Base-by-base conservation (phyloP, 192 early-diverging fungal species). In the Umbelopsis ramanniana region DNA sequence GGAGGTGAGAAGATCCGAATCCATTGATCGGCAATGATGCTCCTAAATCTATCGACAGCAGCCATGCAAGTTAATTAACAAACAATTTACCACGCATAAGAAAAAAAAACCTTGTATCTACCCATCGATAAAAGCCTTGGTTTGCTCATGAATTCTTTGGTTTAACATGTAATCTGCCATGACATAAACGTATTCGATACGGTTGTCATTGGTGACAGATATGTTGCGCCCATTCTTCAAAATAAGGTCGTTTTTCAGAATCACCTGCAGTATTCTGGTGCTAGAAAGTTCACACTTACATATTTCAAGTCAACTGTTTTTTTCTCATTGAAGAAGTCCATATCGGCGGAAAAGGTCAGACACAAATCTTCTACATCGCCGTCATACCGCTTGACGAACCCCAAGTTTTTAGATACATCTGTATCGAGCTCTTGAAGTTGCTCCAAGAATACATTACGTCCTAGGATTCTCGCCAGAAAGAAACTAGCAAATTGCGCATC, bases 1-100 rank as follows among this genome's bases (percentile, higher is more conserved):
- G 89, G 84, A 45, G 90, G 89, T 26, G 93, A 94, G 82, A 98
- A 98, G 55, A 98, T 87, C 7, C 85, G 82, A 24, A 98, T 80
- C 95, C 95, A 97, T 23, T 82, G 77, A 17, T 90, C 85, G 4
- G 89, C 85, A 43, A 98, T 91, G 50, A 98, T 81, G 0, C 83
- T 81, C 46, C 84, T 76, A 76, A 85, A 84, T 17, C 81, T 81
- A 67, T 38, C 3, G 22, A 57, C 12, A 60, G 22, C 12, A 83
- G 50, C 22, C 21, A 57, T 14, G 26, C 33, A 38, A 37, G 19
- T n/a, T 33, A 29, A 19, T 55, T 26, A 7, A 10, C 8, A 55
- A 55, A 66, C 19, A 37, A 19, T 54, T 45, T 38, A 23, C 9
- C 12, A 9, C 14, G 3, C 48, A 68, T 71, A 80, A 74, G 69